These are phyloP conservation scores for Leccinum imitatum DNA, from an alignment of 768 basidiomycete genomes.

Conservation along the genomic window DNA sequence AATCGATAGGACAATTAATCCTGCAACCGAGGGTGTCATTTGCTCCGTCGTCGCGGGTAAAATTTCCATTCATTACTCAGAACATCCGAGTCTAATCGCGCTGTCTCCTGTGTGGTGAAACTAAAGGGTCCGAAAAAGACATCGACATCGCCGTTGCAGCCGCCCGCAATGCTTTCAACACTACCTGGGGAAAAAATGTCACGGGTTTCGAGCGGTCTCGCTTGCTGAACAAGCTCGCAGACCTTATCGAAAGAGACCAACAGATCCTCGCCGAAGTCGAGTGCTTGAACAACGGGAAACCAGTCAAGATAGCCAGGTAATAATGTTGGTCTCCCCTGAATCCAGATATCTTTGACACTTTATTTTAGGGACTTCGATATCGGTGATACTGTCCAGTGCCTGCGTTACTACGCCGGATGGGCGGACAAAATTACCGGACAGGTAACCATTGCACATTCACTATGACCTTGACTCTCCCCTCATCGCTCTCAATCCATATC, in stretches of 20 bases:
- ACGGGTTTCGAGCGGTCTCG: conserved; percentile 81
- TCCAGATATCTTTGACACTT: neutral
- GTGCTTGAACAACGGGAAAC: conserved; percentile 89
- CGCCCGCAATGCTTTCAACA: conserved; percentile 79
- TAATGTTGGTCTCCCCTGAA: conserved; percentile 35
- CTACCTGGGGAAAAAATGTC: conserved; percentile 87
- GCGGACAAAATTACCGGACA: conserved; percentile 92
- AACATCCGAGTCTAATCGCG: neutral
- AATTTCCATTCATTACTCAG: neutral
- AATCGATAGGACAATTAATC: conserved; percentile 64
- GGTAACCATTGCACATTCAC: conserved; percentile 38
- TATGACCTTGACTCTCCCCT: neutral
- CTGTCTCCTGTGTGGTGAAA: conserved; percentile 3
- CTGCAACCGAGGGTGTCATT: conserved; percentile 74
- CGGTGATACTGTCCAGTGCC: conserved; percentile 70
- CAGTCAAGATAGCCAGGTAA: conserved; percentile 58
- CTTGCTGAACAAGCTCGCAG: conserved; percentile 82
- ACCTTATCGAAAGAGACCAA: conserved; percentile 83
- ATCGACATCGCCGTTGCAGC: conserved; percentile 83
- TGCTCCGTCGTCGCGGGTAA: conserved; percentile 66
- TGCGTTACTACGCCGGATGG: conserved; percentile 94
- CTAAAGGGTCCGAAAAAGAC: conserved; percentile 64
- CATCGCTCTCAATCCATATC: conserved; percentile 7
- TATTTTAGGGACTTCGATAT: conserved; percentile 72
- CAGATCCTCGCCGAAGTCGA: conserved; percentile 84